Base-by-base conservation (phyloP, 2,329 filamentous ascomycete genomes). In the Bipolaris oryzae region DNA sequence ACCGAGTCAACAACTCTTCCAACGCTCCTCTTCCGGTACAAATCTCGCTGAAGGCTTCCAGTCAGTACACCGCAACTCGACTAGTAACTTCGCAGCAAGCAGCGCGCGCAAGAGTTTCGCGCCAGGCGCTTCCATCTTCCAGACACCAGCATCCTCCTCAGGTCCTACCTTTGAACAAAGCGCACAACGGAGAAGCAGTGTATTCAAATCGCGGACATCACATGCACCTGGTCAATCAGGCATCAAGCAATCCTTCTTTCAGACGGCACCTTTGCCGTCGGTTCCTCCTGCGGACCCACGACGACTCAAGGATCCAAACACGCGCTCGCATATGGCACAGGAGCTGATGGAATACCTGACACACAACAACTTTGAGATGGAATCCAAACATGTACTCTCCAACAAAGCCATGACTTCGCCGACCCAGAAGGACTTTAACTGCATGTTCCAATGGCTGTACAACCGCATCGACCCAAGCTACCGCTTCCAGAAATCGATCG, bases 391-490 rank as follows among this genome's bases (percentile, higher is more conserved):
- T 75, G 89, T 87, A 1, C 81, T 99, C n/a, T 91, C 91, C 0
- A 89, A 90, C 62, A 97, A 97, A 69, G 90, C 92, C 6, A 88
- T 96, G 73, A 94, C 91, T 69, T 96, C 91, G 41, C 96, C 95
- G 0, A 99, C 94, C 0, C 94, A 98, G 68, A 99, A 99, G 73
- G 95, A 99, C 75, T 99, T 99, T 80, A 95, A 96, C 71, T 89
- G 86, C 77, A 96, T 99, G 84, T 99, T 99, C 72, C 92, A 98
- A 71, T 99, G 94, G 91, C 82, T 99, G 3, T 99, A 99, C 76
- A 91, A 92, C 71, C 90, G 92, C 55, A 96, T 99, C 72, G 95
- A 99, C 73, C 95, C 95, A 0, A 90, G 89, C 67, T 96, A 98
- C 75, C 87, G 89, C 34, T 98, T 99, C 70, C 88, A 93, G 70